A percentile compares a stretch with the other conserved stretches of the same genome.
Evolutionary conservation across 73 alveolate genomes (phyloP).

Genomic region (Durusdinium trenchii): DNA sequence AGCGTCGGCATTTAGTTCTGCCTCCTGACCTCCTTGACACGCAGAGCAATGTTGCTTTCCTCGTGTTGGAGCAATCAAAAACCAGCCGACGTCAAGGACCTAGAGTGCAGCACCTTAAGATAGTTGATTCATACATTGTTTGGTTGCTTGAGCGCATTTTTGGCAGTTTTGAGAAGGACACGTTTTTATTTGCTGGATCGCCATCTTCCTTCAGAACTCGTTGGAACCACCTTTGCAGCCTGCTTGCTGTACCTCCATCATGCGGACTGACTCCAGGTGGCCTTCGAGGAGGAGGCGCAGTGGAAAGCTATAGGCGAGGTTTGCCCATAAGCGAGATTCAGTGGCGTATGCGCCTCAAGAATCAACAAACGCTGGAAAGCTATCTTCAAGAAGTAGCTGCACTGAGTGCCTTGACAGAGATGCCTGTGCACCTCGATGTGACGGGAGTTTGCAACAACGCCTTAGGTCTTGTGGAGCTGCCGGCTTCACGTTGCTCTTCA

Average conservation of each 20-base stretch:
- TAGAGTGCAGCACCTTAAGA: not conserved
- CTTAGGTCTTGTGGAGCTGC: not conserved
- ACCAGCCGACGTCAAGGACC: not conserved
- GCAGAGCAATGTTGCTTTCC: not conserved
- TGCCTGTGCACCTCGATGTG: not conserved
- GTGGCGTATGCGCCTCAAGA: conserved; percentile 5
- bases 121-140: not conserved
- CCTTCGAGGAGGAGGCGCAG: conserved; percentile 11
- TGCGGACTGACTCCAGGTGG: not conserved
- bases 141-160: not conserved
- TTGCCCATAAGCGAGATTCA: not conserved
- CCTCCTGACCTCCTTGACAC: not conserved
- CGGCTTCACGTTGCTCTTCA: not conserved
- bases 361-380: not conserved
- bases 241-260: not conserved
- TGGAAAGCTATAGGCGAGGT: not conserved
- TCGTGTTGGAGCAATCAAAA: not conserved
- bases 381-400: conserved; percentile 34
- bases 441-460: not conserved
- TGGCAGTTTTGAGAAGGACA: not conserved
- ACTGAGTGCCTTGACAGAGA: not conserved
- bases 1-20: not conserved
- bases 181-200: not conserved
- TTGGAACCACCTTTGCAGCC: not conserved
- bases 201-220: not conserved